A percentile compares a stretch with the other conserved stretches of the same genome.
These are phyloP conservation scores for Lactarius trivialis DNA, from an alignment of 768 basidiomycete genomes.

Conservation along the genomic window DNA sequence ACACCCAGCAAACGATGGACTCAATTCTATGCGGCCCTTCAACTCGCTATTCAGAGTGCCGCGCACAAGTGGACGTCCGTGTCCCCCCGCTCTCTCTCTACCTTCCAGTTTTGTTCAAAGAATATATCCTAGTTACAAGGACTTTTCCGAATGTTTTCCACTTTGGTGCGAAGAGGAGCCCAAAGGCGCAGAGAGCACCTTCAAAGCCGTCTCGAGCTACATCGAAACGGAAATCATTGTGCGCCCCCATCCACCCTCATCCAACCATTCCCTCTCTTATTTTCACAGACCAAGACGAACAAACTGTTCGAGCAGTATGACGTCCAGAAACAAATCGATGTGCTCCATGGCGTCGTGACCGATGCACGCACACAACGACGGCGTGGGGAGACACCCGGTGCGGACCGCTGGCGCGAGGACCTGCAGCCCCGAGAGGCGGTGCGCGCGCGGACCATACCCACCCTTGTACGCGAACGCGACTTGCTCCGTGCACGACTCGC, in stretches of 20 bases:
- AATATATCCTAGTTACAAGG: constrained; percentile 36
- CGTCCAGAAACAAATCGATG: constrained; percentile 64
- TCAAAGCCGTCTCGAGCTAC: constrained; percentile 59
- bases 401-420: constrained; percentile 60
- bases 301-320: constrained; percentile 62
- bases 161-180: constrained; percentile 35
- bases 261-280: neutral
- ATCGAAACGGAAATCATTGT: constrained; percentile 58
- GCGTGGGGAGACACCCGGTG: constrained; percentile 35
- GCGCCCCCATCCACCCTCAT: constrained; percentile 3
- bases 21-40: constrained; percentile 45
- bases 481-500: constrained; percentile 34
- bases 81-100: neutral
- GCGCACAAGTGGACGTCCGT: constrained; percentile 52
- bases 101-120: neutral
- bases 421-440: constrained; percentile 58
- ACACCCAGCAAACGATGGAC: constrained; percentile 41
- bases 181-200: constrained; percentile 30
- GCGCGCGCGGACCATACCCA: constrained; percentile 55
- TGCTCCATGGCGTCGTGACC: constrained; percentile 58
- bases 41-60: constrained; percentile 46
- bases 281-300: constrained; percentile 53
- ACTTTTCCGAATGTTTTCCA: constrained; percentile 38
- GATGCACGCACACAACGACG: constrained; percentile 55
- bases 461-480: constrained; percentile 42